Conservation (phyloP, 2,329 filamentous ascomycete species). For the Juglanconis oblonga region DNA sequence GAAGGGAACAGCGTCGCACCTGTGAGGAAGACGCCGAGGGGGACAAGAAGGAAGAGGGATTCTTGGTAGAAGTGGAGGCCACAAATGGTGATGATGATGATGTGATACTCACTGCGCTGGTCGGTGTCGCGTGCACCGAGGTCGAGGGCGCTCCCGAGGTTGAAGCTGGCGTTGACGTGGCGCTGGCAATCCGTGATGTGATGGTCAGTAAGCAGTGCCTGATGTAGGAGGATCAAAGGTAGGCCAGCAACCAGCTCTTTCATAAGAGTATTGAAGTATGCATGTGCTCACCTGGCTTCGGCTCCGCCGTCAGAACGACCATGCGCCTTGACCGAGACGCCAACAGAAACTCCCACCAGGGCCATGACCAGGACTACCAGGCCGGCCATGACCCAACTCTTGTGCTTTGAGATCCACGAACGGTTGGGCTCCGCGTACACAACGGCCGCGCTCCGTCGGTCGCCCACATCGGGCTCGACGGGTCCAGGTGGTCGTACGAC, state of each 20-base stretch:
- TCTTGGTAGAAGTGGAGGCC: neutral
- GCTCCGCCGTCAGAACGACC: neutral
- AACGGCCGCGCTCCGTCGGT: constrained; percentile 6
- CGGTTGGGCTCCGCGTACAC: constrained; percentile 9
- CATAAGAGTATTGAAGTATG: too few relatives aligned
- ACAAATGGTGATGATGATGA: neutral
- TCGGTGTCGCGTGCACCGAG: neutral
- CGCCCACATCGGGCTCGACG: constrained; percentile 11
- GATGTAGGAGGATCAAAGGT: too few relatives aligned
- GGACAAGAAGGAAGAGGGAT: neutral
- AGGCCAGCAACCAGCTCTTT: too few relatives aligned
- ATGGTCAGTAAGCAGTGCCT: neutral
- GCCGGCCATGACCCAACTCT: neutral
- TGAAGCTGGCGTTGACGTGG: neutral
- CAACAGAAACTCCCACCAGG: constrained; percentile 3
- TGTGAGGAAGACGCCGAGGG: neutral
- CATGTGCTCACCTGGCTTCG: neutral
- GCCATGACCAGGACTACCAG: neutral
- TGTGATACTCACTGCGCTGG: constrained; percentile 6
- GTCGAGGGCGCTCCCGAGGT: neutral
- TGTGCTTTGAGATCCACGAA: constrained; percentile 5
- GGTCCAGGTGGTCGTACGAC: neutral
- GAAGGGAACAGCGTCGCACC: neutral
- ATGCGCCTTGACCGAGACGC: constrained; percentile 1
- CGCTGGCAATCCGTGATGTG: neutral